Base-by-base conservation (phyloP, 208 protist genomes). In the Trypanosomatidae sp. region DNA sequence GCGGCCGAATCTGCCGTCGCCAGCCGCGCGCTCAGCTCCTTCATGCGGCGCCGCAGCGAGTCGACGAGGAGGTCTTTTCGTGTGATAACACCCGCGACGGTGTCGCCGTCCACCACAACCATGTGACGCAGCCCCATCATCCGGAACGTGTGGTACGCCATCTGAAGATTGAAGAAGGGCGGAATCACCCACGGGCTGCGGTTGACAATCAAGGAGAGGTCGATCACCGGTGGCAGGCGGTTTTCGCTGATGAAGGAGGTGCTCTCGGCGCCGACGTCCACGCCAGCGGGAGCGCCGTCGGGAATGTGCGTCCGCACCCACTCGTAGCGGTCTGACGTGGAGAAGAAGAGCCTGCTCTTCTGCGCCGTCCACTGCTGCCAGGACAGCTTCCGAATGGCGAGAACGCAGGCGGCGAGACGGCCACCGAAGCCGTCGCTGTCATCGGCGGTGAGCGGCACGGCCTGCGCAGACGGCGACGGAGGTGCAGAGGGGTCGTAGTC, bases 51-150 rank as follows among this genome's bases (percentile, higher is more conserved):
- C 30, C 76, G 82, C 75, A 97, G 79, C 44, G 85, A 64, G 69
- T 92, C 82, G 13, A 88, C 79, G 17, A 97, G 85, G 13, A 98
- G 80, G 73, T 98, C 94, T 62, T 98, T 96, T 25, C 95, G 91
- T 2, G 95, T 98, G 77, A 98, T 95, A n/a, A 98, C 95, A 43
- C 97, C 95, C 6, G 86, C 73, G 9, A 98, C 90, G 33, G 74
- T 78, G 66, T 95, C 89, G 46, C 88, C 84, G 71, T 97, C 85
- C 25, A 97, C 86, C 43, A 98, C 95, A 3, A 95, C 88, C 88
- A 98, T 88, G 81, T 98, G 95, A 15, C 97, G 94, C 66, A 98
- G 83, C 0, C 95, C 97, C 91, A 98, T 94, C 64, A 83, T 92
- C 39, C 92, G 86, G 73, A 98, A 98, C 12, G 95, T 91, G 53